These are phyloP conservation scores for Pseudofabraea citricarpa DNA, from an alignment of 2,329 filamentous ascomycete species.

Conservation along the genomic window DNA sequence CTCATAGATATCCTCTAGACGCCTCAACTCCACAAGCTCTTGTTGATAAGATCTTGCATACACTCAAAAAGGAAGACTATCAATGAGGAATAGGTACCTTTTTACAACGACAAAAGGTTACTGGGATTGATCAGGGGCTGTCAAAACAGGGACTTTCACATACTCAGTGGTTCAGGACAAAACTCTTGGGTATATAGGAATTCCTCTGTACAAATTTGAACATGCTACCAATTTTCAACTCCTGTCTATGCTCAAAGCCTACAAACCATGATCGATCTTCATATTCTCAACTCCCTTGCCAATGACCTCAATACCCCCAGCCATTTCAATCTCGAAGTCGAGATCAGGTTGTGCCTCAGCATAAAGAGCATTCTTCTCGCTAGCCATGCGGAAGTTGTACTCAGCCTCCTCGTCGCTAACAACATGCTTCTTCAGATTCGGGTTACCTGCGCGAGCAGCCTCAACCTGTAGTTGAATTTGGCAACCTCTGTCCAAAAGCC, in stretches of 20 bases:
- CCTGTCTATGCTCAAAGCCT: slow-evolving; percentile 2
- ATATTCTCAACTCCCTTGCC: slow-evolving; percentile 24
- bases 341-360: slow-evolving; percentile 42
- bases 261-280: slow-evolving; percentile 22
- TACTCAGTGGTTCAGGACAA: too few relatives aligned
- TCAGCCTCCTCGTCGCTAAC: slow-evolving; percentile 51
- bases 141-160: too few relatives aligned
- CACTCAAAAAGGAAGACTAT: too few relatives aligned
- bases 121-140: too few relatives aligned
- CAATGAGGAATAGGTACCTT: too few relatives aligned
- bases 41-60: too few relatives aligned
- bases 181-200: too few relatives aligned
- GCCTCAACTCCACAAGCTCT: too few relatives aligned
- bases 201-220: too few relatives aligned
- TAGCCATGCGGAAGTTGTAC: slow-evolving; percentile 46
- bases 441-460: slow-evolving; percentile 51
- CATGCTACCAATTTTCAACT: too few relatives aligned
- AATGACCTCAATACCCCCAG: slow-evolving; percentile 24
- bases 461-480: slow-evolving; percentile 64
- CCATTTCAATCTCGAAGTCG: slow-evolving; percentile 40
- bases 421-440: slow-evolving; percentile 42
- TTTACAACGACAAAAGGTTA: too few relatives aligned
- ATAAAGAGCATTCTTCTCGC: slow-evolving; percentile 40
- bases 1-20: too few relatives aligned
- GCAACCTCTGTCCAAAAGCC: slow-evolving; percentile 63